Evolutionary conservation across 805 yeast species (phyloP).

Genomic region (Tetrapisispora pingtungensis): DNA sequence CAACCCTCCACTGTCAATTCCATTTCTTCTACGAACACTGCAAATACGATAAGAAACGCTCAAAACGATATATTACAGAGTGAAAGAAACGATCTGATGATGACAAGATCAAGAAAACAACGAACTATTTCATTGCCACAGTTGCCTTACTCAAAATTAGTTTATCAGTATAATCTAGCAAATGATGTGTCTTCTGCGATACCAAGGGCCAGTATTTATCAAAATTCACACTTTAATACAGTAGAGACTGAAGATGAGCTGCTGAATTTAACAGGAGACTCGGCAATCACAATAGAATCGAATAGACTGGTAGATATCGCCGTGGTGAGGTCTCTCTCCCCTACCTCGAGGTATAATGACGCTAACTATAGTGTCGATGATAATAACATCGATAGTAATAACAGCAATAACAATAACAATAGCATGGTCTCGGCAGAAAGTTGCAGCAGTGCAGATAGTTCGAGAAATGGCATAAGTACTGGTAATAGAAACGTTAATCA

Average conservation of each 20-base stretch:
- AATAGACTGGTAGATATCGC: constrained; percentile 20
- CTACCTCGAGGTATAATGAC: background rate
- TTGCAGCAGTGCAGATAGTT: no score
- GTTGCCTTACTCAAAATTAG: constrained; percentile 37
- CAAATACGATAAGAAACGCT: no score
- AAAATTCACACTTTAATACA: background rate
- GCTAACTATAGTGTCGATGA: background rate
- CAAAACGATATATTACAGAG: no score
- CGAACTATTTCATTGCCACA: constrained; percentile 48
- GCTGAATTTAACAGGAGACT: constrained; percentile 25
- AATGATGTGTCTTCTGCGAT: background rate
- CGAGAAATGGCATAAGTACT: background rate
- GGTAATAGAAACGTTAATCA: background rate
- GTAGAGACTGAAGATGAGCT: constrained; percentile 20
- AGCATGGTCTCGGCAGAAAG: no score
- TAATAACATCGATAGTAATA: background rate
- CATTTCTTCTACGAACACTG: background rate
- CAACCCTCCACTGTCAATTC: background rate
- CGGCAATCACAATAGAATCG: constrained; percentile 25
- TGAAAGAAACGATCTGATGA: background rate
- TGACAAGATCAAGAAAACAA: constrained; percentile 29
- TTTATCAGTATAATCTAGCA: constrained; percentile 21
- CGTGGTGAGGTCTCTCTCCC: constrained; percentile 10
- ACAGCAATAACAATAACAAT: background rate
- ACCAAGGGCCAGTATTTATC: background rate